phyloP scores from a whole-genome alignment of 1,139 yeast species.

The Scheffersomyces quercinus region DNA sequence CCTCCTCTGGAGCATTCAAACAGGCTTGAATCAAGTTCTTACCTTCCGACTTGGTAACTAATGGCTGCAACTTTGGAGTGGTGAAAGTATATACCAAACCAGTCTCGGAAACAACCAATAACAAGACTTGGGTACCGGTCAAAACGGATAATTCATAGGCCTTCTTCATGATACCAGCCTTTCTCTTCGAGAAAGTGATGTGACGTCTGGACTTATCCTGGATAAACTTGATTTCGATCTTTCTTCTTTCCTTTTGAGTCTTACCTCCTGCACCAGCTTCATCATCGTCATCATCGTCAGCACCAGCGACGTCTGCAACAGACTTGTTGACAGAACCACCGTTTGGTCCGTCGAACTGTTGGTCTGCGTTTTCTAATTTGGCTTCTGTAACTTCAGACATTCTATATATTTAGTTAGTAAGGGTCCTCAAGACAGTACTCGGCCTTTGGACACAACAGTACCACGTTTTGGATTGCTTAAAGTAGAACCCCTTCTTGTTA shows the following conservation, averaged over 20 bases:
- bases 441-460: neutral
- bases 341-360: constrained; percentile 26
- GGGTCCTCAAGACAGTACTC: neutral
- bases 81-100: constrained; percentile 98
- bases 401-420: constrained; percentile 15
- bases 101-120: constrained; percentile 93
- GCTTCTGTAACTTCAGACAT: constrained; percentile 44
- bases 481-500: neutral
- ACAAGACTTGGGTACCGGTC: constrained; percentile 94
- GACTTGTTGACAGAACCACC: constrained; percentile 20
- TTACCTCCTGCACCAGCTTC: constrained; percentile 55
- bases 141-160: constrained; percentile 94
- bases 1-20: constrained; percentile 85
- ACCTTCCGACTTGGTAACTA: constrained; percentile 96
- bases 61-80: constrained; percentile 95
- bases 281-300: constrained; percentile 68
- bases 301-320: constrained; percentile 25
- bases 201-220: constrained; percentile 98
- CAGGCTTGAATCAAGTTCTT: constrained; percentile 96
- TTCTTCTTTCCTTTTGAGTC: constrained; percentile 81
- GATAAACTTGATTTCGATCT: constrained; percentile 94
- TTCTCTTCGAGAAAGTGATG: constrained; percentile 94
- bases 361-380: constrained; percentile 40
- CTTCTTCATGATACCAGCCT: constrained; percentile 98
- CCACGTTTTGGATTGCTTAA: neutral